phyloP scores from a whole-genome alignment of 352 stramenopile species.

The Thalassiosira mediterranea region DNA sequence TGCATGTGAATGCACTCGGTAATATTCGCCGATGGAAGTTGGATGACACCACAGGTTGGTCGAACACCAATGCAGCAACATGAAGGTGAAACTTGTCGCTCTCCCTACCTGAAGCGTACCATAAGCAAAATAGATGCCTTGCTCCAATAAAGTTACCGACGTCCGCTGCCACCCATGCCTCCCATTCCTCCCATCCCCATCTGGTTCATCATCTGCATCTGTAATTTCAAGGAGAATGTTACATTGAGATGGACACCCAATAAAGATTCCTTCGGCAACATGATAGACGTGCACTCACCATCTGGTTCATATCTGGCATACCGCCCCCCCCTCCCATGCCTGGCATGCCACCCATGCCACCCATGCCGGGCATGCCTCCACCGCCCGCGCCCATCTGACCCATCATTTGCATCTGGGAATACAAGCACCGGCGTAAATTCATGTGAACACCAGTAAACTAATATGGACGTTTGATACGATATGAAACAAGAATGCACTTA shows the following conservation, averaged over 20 bases:
- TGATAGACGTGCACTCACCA: constrained; percentile 36
- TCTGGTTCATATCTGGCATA: constrained; percentile 53
- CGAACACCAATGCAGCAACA: neutral
- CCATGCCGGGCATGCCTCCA: no score
- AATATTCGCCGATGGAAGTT: neutral
- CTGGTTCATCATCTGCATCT: constrained; percentile 49
- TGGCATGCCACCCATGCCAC: no score
- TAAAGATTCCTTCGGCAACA: no score
- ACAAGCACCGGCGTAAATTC: no score
- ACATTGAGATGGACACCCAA: neutral
- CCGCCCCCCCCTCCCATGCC: no score
- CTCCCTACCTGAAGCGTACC: no score
- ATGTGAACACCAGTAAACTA: no score
- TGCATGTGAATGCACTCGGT: neutral
- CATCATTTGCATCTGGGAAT: constrained; percentile 64
- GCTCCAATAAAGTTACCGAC: constrained; percentile 54
- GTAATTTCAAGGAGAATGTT: no score
- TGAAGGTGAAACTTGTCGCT: no score
- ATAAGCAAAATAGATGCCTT: constrained; percentile 49
- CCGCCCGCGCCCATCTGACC: constrained; percentile 57
- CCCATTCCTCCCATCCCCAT: constrained; percentile 61
- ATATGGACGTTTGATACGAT: no score
- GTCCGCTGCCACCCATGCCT: constrained; percentile 24
- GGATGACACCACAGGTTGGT: neutral
- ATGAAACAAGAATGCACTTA: no score